Conservation (phyloP, 768 basidiomycete species). For the Phanerochaete sordida region DNA sequence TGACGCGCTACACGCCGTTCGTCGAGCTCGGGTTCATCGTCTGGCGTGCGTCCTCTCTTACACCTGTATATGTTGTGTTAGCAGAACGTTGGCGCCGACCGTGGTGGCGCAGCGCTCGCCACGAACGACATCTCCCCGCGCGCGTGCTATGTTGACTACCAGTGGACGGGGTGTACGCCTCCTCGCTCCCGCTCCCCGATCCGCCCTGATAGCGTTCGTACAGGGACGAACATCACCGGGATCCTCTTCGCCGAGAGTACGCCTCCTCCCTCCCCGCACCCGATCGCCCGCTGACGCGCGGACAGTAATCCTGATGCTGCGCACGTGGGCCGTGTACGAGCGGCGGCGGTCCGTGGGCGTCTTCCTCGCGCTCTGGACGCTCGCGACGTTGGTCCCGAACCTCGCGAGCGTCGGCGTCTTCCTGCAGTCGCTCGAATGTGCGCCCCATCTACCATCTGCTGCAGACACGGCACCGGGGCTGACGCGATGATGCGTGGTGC, state of each 20-base stretch:
- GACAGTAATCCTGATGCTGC: background rate
- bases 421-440: background rate
- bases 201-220: background rate
- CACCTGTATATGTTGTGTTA: background rate
- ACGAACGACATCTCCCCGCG: background rate
- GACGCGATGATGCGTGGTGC: no score
- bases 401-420: background rate
- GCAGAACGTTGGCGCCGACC: background rate
- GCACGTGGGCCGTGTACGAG: background rate
- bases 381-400: background rate
- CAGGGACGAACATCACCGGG: background rate
- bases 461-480: background rate
- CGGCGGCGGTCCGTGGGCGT: background rate
- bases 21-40: background rate
- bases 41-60: background rate
- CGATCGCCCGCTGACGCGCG: background rate
- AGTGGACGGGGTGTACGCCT: background rate
- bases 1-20: slow-evolving; percentile 4
- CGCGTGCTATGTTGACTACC: background rate
- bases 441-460: background rate
- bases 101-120: background rate
- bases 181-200: background rate
- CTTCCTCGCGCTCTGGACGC: background rate
- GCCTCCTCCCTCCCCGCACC: background rate
- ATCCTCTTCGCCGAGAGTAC: background rate